Percentiles rank a stretch among this genome's conserved stretches.
Evolutionary conservation across 352 stramenopile species (phyloP).

Genomic region (Phytophthora macrochlamydospora): DNA sequence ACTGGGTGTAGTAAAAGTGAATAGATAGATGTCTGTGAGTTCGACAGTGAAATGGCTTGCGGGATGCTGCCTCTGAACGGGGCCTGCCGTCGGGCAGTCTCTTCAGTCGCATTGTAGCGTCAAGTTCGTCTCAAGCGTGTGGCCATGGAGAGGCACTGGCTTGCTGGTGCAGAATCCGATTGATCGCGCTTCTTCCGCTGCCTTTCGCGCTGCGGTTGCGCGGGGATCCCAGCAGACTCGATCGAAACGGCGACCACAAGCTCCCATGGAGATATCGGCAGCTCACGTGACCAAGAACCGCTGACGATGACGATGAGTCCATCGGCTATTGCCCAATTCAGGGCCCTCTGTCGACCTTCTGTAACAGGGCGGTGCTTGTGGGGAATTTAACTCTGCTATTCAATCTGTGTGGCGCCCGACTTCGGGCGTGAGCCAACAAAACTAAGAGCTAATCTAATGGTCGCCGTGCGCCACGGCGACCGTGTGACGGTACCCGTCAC

Average conservation of each 20-base stretch:
- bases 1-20: conserved; percentile 26
- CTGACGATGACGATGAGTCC: conserved; percentile 71
- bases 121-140: not conserved
- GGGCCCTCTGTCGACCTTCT: conserved; percentile 48
- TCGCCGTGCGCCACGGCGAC: too few relatives aligned
- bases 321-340: conserved; percentile 49
- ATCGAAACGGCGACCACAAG: conserved; percentile 27
- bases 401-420: too few relatives aligned
- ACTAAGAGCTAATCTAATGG: too few relatives aligned
- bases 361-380: too few relatives aligned
- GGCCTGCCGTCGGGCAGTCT: not conserved
- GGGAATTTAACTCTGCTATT: too few relatives aligned
- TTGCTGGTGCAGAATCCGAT: conserved; percentile 25
- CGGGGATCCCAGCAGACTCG: conserved; percentile 19
- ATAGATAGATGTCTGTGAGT: conserved; percentile 4
- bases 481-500: too few relatives aligned
- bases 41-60: not conserved
- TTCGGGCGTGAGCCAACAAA: too few relatives aligned
- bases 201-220: conserved; percentile 15
- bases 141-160: conserved; percentile 44
- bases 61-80: not conserved
- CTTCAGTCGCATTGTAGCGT: not conserved
- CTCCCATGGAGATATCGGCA: conserved; percentile 22
- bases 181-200: conserved; percentile 18
- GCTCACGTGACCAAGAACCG: conserved; percentile 22